A percentile compares a stretch with the other conserved stretches of the same genome.
Evolutionary conservation across 257 asterid species (phyloP).

Genomic region (Craterostigma plantagineum): DNA sequence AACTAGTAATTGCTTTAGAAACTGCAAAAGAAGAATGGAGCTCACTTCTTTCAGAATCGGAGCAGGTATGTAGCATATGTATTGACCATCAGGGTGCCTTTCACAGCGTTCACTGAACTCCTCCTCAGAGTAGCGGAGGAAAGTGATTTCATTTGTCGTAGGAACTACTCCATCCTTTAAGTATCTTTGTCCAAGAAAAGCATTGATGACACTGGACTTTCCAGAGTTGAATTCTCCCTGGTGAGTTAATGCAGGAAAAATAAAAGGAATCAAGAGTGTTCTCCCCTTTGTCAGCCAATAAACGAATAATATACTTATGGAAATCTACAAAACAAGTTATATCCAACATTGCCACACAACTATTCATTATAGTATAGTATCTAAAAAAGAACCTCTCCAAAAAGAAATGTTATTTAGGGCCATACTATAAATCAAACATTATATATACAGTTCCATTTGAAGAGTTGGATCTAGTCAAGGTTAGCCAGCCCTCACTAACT

Average conservation of each 20-base stretch:
- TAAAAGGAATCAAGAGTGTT: background rate
- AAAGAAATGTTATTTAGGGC: no score
- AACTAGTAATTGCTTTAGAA: no score
- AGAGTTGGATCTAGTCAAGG: no score
- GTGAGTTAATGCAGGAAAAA: background rate
- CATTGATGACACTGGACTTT: constrained; percentile 91
- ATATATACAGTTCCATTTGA: no score
- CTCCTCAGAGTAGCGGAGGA: constrained; percentile 57
- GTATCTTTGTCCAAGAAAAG: constrained; percentile 84
- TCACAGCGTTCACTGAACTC: constrained; percentile 52
- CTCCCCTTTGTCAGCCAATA: background rate
- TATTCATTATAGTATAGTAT: no score
- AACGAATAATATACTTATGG: background rate
- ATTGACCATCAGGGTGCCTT: constrained; percentile 96
- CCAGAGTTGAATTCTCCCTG: constrained; percentile 99
- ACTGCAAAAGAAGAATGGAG: background rate
- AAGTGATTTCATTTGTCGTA: constrained; percentile 94
- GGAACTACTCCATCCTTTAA: constrained; percentile 89
- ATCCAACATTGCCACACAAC: no score
- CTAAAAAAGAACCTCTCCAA: no score
- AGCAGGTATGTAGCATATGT: constrained; percentile 81
- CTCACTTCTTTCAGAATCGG: constrained; percentile 87
- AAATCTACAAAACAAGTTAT: background rate
- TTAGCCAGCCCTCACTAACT: no score
- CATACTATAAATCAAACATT: no score